Base-by-base conservation (phyloP, 805 yeast species). In the Hagleromyces aurorensis region DNA sequence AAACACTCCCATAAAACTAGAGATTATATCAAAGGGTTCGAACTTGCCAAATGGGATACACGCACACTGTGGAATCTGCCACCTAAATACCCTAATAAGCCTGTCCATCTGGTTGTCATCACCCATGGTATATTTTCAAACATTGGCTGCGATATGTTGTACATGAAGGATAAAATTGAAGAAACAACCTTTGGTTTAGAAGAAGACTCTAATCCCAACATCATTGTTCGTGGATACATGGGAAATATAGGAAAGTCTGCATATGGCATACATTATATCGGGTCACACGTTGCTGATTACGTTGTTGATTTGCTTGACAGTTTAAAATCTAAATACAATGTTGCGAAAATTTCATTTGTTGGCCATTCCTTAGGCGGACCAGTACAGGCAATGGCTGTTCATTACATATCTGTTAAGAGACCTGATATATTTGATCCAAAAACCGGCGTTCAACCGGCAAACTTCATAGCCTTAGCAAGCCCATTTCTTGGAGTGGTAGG, bases 321-420 rank as follows among this genome's bases (percentile, higher is more conserved):
- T 17, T 59, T 79, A 26, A 52, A 57, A 4, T 39, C 50, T 8
- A 36, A 41, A 6, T 64, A 61, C 14, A 45, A 61, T 4, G 74
- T 84, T 6, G 55, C 57, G 8, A 74, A 73, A 44, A 73, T 89
- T 4, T 89, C 97, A 2, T 87, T 91, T 46, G 63, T 91, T 13
- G 94, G 91, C 2, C 98, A 91, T 56, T 89, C 97, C 0, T 61
- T 91, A 15, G 98, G 98, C 11, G 98, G 98, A 0, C 71, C 83
- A 11, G 81, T 81, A 7, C 96, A 89, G 59, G 75, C 94, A 0
- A 89, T 82, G 66, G 94, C 97, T 1, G 64, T 91, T 22, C 91
- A 89, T 3, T 80, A 85, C 50, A 68, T 91, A 4, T 33, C 65
- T 9, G 51, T 60, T 6, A 51, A 71, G 34, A 66, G 75, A 36